These are phyloP conservation scores for Exserohilum turcica DNA, from an alignment of 2,329 filamentous ascomycete genomes.

Conservation along the genomic window DNA sequence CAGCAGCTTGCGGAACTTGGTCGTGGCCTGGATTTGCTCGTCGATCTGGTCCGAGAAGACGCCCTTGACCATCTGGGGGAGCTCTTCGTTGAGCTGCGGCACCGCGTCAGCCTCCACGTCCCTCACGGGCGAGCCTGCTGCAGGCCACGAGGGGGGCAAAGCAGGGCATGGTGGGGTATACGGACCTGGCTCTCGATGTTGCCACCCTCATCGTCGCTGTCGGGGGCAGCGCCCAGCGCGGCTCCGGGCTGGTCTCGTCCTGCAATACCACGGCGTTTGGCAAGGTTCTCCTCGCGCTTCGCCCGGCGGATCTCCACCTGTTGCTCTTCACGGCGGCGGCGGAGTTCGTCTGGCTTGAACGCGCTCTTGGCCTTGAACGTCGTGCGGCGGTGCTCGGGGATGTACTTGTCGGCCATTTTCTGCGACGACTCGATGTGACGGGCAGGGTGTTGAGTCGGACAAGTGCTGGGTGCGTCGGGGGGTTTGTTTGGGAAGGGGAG, in stretches of 20 bases:
- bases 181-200: constrained; percentile 96
- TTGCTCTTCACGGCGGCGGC: constrained; percentile 96
- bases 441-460: constrained; percentile 22
- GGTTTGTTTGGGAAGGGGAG: constrained; percentile 43
- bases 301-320: constrained; percentile 99
- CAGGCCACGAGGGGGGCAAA: neutral
- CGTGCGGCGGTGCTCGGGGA: constrained; percentile 97
- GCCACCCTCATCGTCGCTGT: constrained; percentile 95
- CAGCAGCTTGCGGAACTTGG: constrained; percentile 96
- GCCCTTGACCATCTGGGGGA: constrained; percentile 95
- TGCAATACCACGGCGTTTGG: constrained; percentile 94
- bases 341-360: constrained; percentile 98
- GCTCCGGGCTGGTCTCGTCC: constrained; percentile 76
- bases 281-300: constrained; percentile 98
- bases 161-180: constrained; percentile 28
- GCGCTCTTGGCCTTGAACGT: constrained; percentile 99
- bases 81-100: constrained; percentile 87
- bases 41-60: constrained; percentile 99
- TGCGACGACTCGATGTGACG: constrained; percentile 35
- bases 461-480: constrained; percentile 25
- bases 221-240: constrained; percentile 82
- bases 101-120: constrained; percentile 21
- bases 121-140: neutral
- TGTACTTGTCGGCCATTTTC: constrained; percentile 97
- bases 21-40: constrained; percentile 94